Percentiles rank a stretch among this genome's conserved stretches.
Evolutionary conservation across 1,284 basidiomycete genomes (phyloP).

Genomic region (Malassezia yamatoensis): DNA sequence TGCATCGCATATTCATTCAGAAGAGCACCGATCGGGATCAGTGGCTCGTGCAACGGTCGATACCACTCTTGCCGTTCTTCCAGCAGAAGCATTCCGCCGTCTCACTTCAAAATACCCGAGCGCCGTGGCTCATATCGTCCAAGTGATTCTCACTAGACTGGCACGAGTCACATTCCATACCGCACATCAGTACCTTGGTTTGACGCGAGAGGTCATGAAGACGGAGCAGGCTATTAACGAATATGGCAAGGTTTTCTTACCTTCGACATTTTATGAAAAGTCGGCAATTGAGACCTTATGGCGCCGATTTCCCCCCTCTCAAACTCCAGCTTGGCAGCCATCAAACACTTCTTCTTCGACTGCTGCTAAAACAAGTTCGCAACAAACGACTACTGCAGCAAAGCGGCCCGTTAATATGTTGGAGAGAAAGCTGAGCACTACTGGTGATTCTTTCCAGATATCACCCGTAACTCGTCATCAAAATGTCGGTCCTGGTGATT

Average conservation of each 20-base stretch:
- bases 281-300: conserved; percentile 79
- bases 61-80: conserved; percentile 94
- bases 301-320: conserved; percentile 58
- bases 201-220: conserved; percentile 87
- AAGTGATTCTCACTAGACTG: conserved; percentile 90
- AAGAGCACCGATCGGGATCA: conserved; percentile 39
- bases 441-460: not conserved
- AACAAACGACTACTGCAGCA: not conserved
- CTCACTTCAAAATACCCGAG: conserved; percentile 89
- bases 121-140: conserved; percentile 91
- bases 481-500: conserved; percentile 51
- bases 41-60: conserved; percentile 82
- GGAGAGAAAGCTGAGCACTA: too few species aligned
- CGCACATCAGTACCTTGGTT: conserved; percentile 86
- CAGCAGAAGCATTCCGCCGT: conserved; percentile 85
- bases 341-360: not conserved
- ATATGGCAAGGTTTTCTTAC: conserved; percentile 86
- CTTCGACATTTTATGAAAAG: conserved; percentile 81
- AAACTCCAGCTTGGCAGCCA: not conserved
- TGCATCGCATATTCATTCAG: not conserved
- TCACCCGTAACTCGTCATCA: conserved; percentile 24
- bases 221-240: conserved; percentile 95
- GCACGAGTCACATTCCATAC: conserved; percentile 90
- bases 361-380: too few species aligned
- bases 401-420: not conserved